Evolutionary conservation across 108 stramenopile species (phyloP), one percentile per base, ranked within the genome.

Genomic region (Skeletonema potamos): DNA sequence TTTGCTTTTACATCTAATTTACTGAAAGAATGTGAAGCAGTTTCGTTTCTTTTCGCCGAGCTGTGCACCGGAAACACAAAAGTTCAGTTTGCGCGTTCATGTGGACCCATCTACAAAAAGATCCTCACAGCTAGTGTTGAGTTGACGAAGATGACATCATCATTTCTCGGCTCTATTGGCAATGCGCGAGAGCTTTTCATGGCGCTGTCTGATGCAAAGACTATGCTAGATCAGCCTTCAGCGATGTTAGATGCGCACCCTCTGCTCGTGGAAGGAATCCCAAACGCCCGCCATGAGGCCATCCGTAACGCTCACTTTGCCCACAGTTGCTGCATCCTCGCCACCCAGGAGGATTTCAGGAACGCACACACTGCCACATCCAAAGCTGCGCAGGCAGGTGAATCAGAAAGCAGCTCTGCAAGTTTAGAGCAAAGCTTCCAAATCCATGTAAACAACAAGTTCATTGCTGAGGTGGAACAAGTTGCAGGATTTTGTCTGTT

Each of bases 201-300:
- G 20, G 84, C 83, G 12, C 61, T 90, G 24, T 77, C 64, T 32
- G 84, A 46, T 69, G 77, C 59, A 62, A 73, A 26, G 27, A 44
- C 60, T 41, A 36, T 62, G 5, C 61, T 44, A 32, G 64, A 72
- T 29, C 62, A 70, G 54, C 72, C 77, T 41, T 28, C 77, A 9
- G 39, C 72, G 2, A 79, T 70, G 72, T 51, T 79, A 27, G 61
- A 70, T 48, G 54, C 62, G 2, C 70, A 82, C 61, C 82, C 84
- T 28, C 30, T 82, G 17, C 80, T 84, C 43, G 66, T 64, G 8
- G 84, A 84, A 33, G 85, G 87, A 6, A 58, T 91, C 30, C 87
- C 85, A 0, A 85, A 84, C 48, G 86, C 86, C 6, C 82, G 79
- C 28, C 90, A 91, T 58, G 84, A 91, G 39, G 87, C 87, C 17